Evolutionary conservation across 768 basidiomycete species (phyloP).

Genomic region (Coprinellus micaceus): DNA sequence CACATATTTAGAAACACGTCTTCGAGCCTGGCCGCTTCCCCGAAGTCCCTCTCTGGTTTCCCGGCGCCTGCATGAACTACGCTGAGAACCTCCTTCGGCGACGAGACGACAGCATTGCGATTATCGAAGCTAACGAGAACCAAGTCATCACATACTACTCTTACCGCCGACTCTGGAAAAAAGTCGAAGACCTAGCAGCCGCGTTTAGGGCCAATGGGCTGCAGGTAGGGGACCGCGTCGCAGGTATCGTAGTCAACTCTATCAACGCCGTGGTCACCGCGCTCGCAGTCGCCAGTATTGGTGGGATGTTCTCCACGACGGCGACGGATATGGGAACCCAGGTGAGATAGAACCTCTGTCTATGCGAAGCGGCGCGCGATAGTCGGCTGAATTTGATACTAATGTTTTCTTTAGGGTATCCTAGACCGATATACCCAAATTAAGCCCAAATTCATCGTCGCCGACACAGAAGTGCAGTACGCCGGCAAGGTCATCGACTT

Average conservation of each 20-base stretch:
- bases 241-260: slow-evolving; percentile 70
- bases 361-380: neutral
- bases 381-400: neutral
- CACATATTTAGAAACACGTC: slow-evolving; percentile 30
- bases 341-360: slow-evolving; percentile 24
- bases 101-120: slow-evolving; percentile 57
- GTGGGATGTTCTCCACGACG: slow-evolving; percentile 67
- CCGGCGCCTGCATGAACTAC: slow-evolving; percentile 62
- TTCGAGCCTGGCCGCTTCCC: slow-evolving; percentile 43
- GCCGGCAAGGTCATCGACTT: slow-evolving; percentile 58
- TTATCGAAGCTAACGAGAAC: slow-evolving; percentile 55
- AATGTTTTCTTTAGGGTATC: slow-evolving; percentile 24
- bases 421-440: slow-evolving; percentile 59
- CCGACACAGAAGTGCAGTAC: slow-evolving; percentile 64
- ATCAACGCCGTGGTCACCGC: slow-evolving; percentile 57
- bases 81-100: slow-evolving; percentile 67
- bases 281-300: slow-evolving; percentile 61
- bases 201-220: slow-evolving; percentile 58
- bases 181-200: slow-evolving; percentile 54
- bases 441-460: slow-evolving; percentile 65
- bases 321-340: slow-evolving; percentile 73
- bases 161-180: slow-evolving; percentile 49
- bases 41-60: slow-evolving; percentile 70
- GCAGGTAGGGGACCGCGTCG: slow-evolving; percentile 59
- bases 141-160: slow-evolving; percentile 48